Evolutionary conservation across 1,284 basidiomycete species (phyloP).

Genomic region (Bjerkandera adusta): DNA sequence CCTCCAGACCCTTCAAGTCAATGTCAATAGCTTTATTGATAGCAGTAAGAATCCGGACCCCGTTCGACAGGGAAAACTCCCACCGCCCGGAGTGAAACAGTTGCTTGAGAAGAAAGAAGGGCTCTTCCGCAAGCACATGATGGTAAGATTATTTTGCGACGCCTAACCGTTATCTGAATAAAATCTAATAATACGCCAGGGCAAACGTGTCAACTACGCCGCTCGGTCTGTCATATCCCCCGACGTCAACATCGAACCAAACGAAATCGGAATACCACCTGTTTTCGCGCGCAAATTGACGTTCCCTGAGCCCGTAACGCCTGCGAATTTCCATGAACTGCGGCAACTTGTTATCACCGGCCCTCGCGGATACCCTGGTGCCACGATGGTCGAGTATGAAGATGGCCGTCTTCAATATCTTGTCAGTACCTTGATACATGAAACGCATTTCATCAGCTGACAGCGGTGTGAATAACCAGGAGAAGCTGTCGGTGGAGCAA

Average conservation of each 20-base stretch:
- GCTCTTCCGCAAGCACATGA: constrained; percentile 98
- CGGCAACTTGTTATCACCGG: constrained; percentile 93
- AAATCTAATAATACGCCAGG: constrained; percentile 46
- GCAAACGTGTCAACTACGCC: constrained; percentile 99
- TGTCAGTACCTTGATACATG: constrained; percentile 40
- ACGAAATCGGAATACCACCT: constrained; percentile 98
- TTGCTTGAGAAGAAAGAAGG: constrained; percentile 99
- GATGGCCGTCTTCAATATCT: constrained; percentile 86
- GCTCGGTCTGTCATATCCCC: constrained; percentile 99
- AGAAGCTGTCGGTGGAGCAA: constrained; percentile 84
- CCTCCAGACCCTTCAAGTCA: constrained; percentile 88
- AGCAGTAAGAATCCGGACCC: constrained; percentile 92
- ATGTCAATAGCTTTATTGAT: constrained; percentile 98
- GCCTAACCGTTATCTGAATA: not conserved
- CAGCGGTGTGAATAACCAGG: constrained; percentile 42
- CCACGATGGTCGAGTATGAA: constrained; percentile 93
- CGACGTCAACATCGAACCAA: constrained; percentile 99
- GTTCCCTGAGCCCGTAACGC: constrained; percentile 96
- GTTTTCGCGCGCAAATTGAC: constrained; percentile 98
- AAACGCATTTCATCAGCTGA: not conserved
- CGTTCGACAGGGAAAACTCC: constrained; percentile 87
- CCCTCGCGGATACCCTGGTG: constrained; percentile 88
- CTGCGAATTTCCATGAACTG: constrained; percentile 87
- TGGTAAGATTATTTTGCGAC: constrained; percentile 55
- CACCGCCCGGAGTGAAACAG: constrained; percentile 95